These are phyloP conservation scores for Leccinellum rugosiceps DNA, from an alignment of 768 basidiomycete genomes.

Conservation along the genomic window DNA sequence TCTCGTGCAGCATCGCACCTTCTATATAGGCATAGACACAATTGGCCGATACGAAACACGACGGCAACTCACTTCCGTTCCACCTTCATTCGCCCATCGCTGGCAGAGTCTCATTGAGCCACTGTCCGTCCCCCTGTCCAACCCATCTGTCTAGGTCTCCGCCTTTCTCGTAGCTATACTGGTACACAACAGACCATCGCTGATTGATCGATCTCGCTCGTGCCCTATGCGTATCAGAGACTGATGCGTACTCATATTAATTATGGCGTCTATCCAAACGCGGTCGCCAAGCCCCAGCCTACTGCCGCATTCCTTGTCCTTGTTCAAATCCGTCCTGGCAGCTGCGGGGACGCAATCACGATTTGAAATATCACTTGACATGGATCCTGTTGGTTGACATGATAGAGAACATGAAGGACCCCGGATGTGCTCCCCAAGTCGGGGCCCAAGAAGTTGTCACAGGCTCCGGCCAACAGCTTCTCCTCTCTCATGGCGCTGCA, in stretches of 20 bases:
- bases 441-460: conserved; percentile 7
- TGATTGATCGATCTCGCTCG: conserved; percentile 17
- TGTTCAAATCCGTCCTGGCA: conserved; percentile 17
- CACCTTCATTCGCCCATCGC: neutral
- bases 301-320: conserved; percentile 16
- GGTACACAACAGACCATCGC: neutral
- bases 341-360: conserved; percentile 13
- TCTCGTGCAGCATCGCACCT: conserved; percentile 20
- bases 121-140: neutral
- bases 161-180: neutral
- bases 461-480: conserved; percentile 10
- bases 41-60: conserved; percentile 19
- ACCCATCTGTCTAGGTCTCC: neutral
- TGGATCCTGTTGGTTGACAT: conserved; percentile 1
- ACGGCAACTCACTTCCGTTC: conserved; percentile 7
- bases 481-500: conserved; percentile 20
- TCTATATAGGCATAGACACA: conserved; percentile 13
- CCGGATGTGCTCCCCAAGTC: conserved; percentile 7
- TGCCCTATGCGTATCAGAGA: conserved; percentile 8
- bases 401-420: conserved; percentile 9
- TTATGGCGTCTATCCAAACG: conserved; percentile 9
- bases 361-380: conserved; percentile 16
- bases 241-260: conserved; percentile 5
- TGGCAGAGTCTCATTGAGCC: neutral
- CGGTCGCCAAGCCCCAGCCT: conserved; percentile 23